These are phyloP conservation scores for Endoconidiophora polonica DNA, from an alignment of 2,329 filamentous ascomycete genomes.

Conservation along the genomic window DNA sequence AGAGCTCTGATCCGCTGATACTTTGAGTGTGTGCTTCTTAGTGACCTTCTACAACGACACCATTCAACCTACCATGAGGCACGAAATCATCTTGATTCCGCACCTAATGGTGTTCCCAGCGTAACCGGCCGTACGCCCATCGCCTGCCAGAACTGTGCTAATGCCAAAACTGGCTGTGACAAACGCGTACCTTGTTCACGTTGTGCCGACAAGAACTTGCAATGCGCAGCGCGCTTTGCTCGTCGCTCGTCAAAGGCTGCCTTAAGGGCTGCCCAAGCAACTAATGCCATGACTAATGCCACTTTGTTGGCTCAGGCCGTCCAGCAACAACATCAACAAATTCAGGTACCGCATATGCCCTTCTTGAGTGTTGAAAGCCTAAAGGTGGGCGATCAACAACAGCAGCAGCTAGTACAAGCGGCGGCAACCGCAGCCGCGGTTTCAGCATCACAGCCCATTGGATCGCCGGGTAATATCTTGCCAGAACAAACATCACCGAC, in stretches of 20 bases:
- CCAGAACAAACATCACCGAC: conserved; percentile 21
- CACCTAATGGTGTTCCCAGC: conserved; percentile 27
- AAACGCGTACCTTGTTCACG: conserved; percentile 24
- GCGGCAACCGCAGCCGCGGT: not conserved
- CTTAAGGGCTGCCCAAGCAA: conserved; percentile 26
- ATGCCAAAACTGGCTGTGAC: conserved; percentile 25
- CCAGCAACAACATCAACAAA: not conserved
- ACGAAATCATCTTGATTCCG: conserved; percentile 28
- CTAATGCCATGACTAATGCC: conserved; percentile 13
- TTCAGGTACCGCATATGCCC: conserved; percentile 17
- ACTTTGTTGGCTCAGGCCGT: conserved; percentile 7
- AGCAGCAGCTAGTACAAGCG: not conserved
- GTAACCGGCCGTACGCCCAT: conserved; percentile 24
- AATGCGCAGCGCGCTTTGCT: conserved; percentile 30
- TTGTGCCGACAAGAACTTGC: conserved; percentile 22
- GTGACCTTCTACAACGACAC: conserved; percentile 35
- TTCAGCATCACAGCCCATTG: not conserved
- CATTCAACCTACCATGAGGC: conserved; percentile 35
- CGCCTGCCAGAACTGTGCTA: conserved; percentile 26
- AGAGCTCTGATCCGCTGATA: no score
- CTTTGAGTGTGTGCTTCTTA: conserved; percentile 14
- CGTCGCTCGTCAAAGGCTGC: conserved; percentile 33
- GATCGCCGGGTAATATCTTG: not conserved
- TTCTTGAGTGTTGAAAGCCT: conserved; percentile 23
- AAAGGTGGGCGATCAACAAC: conserved; percentile 2